Evolutionary conservation across 768 basidiomycete species (phyloP), one percentile per base, ranked within the genome.

Genomic region (Chlorophyllum brunneum): DNA sequence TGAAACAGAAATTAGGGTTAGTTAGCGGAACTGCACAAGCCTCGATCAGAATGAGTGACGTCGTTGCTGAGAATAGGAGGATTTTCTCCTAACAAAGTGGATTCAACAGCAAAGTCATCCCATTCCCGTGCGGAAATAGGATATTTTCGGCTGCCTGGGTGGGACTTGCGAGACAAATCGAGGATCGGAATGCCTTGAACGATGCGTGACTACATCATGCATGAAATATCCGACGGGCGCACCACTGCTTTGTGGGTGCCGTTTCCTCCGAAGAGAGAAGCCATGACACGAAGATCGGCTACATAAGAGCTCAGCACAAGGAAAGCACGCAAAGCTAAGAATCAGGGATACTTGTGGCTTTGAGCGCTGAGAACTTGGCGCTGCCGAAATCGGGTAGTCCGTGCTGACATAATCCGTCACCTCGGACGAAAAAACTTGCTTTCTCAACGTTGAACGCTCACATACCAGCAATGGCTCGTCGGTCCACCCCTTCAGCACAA

Each of bases 401-500:
- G 10, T 16, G 48, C 37, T 49, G 48, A 49, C 37, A 30, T 49
- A 49, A 49, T 39, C 26, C 22, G 38, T 15, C 16, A 30, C 18
- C 13, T 7, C 7, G 47, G 40, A 53, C 46, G 46, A 48, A 52
- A n/a, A 48, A 52, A n/a, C 39, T 50, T 51, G 24, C 7, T 47
- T 44, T 44, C 40, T 54, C 47, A 48, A 37, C 37, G 23, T 34
- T 36, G 38, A 30, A 30, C 11, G 27, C 50, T 57, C 49, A 57
- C 42, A 16, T n/a, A 13, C 23, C 46, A 54, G 60, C 58, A 57
- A 89, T 91, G 88, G 78, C 88, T 58, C 86, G 88, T 55, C 87
- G 88, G 56, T 63, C 69, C 56, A 70, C 70, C 54, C 80, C 86
- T 49, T 65, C 69, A 34, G 65, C 69, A 23, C 82, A 86, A 48